These are phyloP conservation scores for Leonotis leonurus DNA, from an alignment of 257 asterid genomes.

Conservation along the genomic window DNA sequence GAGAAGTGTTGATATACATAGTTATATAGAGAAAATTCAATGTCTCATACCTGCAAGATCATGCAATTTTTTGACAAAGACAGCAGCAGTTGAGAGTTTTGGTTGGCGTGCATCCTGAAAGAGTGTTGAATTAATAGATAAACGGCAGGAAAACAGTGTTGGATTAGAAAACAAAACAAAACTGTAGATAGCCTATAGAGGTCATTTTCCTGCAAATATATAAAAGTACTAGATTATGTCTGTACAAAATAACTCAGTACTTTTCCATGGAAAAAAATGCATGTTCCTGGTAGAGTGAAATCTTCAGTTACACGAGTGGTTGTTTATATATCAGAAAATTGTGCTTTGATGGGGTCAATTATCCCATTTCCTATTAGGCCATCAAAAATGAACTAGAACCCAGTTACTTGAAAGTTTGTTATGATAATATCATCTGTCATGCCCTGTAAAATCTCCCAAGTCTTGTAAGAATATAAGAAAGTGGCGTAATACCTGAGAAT, in stretches of 20 bases:
- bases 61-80: conserved; percentile 78
- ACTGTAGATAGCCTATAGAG: neutral
- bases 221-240: conserved; percentile 1
- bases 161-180: conserved; percentile 1
- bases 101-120: conserved; percentile 78
- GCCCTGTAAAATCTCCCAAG: conserved; percentile 5
- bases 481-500: conserved; percentile 57
- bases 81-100: conserved; percentile 85
- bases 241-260: neutral
- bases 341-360: conserved; percentile 8
- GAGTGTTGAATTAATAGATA: conserved; percentile 8
- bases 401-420: conserved; percentile 7
- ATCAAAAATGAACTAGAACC: conserved; percentile 13
- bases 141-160: neutral
- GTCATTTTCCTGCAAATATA: conserved; percentile 3
- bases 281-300: conserved; percentile 1
- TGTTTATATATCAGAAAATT: neutral
- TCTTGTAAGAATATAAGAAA: neutral
- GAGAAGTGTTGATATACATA: neutral
- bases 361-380: conserved; percentile 8
- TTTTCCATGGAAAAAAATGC: neutral
- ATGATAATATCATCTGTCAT: neutral
- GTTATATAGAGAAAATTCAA: conserved; percentile 9
- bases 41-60: conserved; percentile 76
- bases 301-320: neutral